Evolutionary conservation across 176 grass and related monocot genomes (phyloP), one percentile per base, ranked within the genome.

Genomic region (Avena sativa): DNA sequence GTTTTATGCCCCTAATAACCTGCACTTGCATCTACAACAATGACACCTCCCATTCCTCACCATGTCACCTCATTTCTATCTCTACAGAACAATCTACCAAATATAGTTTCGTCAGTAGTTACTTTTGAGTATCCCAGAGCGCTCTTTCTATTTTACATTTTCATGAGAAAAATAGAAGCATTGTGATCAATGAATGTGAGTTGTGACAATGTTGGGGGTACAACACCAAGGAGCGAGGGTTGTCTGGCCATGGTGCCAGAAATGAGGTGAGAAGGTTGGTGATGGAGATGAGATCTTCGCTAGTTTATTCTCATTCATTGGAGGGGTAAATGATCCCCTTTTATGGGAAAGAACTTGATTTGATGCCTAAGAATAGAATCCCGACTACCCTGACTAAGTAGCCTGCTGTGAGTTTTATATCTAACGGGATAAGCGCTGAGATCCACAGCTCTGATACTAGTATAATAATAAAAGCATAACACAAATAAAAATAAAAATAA

Each of bases 101-200:
- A 28, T 28, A 28, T 15, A 19, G 34, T 68, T 4, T 68, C 6
- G 6, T 17, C 17, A 28, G 21, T 75, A 14, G 43, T 15, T 74
- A 49, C 4, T 75, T 74, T 51, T 75, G 47, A 28, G 72, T 74
- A 74, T 14, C 3, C 46, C 0, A 6, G 72, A 30, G 21, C 13
- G 14, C 25, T 47, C 28, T 51, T 74, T 71, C 26, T 28, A 75
- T 76, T 53, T 19, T 76, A 55, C 15, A 15, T 55, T 52, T 75
- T 52, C 72, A 52, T 75, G 48, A 75, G 48, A 30, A 71, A 74
- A 75, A 75, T 76, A 76, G 48, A 76, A 52, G 23, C 71, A 30
- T 17, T 53, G 73, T 9, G 21, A 76, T 52, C 47, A 52, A 50
- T 23, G 25, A 66, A 8, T 2, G 5, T 66, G 28, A 28, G 28